Conservation (phyloP, 805 yeast species). For the Allodekkera sacchari region DNA sequence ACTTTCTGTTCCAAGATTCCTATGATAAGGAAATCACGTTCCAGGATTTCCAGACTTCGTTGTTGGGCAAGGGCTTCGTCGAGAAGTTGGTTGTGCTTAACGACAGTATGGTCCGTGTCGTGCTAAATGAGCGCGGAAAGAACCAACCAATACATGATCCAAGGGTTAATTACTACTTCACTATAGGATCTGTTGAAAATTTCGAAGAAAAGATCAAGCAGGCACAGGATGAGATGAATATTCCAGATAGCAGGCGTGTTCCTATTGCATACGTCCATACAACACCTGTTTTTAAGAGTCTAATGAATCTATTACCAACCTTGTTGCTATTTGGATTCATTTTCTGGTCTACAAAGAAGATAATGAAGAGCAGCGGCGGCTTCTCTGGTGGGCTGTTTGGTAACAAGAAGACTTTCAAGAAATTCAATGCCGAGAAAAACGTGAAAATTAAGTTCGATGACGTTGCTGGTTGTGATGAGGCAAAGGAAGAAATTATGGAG, state of each 20-base stretch:
- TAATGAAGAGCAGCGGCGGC: conserved; percentile 49
- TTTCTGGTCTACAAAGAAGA: conserved; percentile 50
- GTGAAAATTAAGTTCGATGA: conserved; percentile 77
- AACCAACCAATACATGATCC: conserved; percentile 22
- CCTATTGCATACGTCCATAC: conserved; percentile 72
- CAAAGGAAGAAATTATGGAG: conserved; percentile 92
- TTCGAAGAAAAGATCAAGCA: conserved; percentile 77
- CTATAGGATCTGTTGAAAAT: conserved; percentile 80
- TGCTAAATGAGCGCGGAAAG: conserved; percentile 38
- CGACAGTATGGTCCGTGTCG: conserved; percentile 63
- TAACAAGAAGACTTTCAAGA: conserved; percentile 74
- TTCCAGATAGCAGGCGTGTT: conserved; percentile 61
- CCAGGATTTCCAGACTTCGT: conserved; percentile 79
- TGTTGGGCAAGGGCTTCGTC: conserved; percentile 72
- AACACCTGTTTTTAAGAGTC: conserved; percentile 51
- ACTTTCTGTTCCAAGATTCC: conserved; percentile 13
- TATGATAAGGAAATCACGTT: conserved; percentile 26
- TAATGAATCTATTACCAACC: conserved; percentile 75
- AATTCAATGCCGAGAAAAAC: conserved; percentile 76
- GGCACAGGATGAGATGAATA: conserved; percentile 60
- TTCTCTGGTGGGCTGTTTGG: conserved; percentile 54
- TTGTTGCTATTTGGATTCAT: conserved; percentile 73
- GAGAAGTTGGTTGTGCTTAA: conserved; percentile 67
- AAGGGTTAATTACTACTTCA: conserved; percentile 40
- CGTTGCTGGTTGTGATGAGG: conserved; percentile 93